Evolutionary conservation across 2,329 filamentous ascomycete genomes (phyloP).

Genomic region (Monilinia vaccinii-corymbosi): DNA sequence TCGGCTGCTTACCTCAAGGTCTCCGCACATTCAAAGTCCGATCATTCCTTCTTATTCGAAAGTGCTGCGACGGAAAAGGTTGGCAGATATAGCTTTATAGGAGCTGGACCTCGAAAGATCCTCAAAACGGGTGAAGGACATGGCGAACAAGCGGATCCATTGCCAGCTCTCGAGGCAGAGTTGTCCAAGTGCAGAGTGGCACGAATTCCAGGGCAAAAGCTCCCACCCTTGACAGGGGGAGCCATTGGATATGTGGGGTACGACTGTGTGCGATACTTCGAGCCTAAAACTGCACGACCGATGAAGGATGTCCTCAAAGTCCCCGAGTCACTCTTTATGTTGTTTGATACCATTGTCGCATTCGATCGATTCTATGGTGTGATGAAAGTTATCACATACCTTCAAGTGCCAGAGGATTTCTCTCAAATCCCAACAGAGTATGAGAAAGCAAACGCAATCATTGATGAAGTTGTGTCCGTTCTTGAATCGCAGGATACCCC

Average conservation of each 20-base stretch:
- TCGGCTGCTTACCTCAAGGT: slow-evolving; percentile 94
- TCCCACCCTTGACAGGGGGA: slow-evolving; percentile 83
- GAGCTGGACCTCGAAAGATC: slow-evolving; percentile 69
- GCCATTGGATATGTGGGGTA: slow-evolving; percentile 97
- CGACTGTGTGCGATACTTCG: slow-evolving; percentile 95
- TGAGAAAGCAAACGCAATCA: slow-evolving; percentile 51
- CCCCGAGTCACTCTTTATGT: slow-evolving; percentile 93
- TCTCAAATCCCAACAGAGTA: slow-evolving; percentile 60
- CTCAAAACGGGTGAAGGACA: slow-evolving; percentile 82
- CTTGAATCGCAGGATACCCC: slow-evolving; percentile 68
- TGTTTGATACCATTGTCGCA: slow-evolving; percentile 89
- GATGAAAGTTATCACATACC: slow-evolving; percentile 87
- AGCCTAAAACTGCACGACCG: slow-evolving; percentile 85
- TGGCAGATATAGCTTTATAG: slow-evolving; percentile 91
- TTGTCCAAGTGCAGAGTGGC: slow-evolving; percentile 71
- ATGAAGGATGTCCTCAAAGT: slow-evolving; percentile 83
- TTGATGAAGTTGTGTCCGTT: slow-evolving; percentile 59
- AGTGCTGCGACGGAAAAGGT: slow-evolving; percentile 91
- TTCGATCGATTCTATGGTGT: slow-evolving; percentile 93
- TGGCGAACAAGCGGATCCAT: slow-evolving; percentile 74
- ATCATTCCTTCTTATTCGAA: slow-evolving; percentile 90
- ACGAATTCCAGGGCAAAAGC: slow-evolving; percentile 68
- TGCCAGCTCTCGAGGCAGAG: slow-evolving; percentile 74
- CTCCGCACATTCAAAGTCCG: slow-evolving; percentile 62
- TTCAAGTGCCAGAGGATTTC: slow-evolving; percentile 55